Base-by-base conservation (phyloP, 768 basidiomycete genomes). In the Lyophyllum atratum region DNA sequence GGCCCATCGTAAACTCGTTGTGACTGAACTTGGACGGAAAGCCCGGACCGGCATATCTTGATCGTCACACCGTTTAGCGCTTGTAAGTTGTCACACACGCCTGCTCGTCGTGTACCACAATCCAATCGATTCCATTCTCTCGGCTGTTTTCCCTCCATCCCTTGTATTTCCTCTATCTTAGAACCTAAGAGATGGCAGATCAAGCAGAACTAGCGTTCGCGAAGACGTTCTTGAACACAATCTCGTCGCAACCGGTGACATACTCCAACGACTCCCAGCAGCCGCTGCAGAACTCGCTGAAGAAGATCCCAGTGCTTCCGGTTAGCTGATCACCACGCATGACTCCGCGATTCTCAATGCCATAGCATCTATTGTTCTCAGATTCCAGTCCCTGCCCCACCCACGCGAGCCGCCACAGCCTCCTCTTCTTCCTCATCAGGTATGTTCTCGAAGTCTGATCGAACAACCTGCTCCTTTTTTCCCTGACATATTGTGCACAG, bases 231-330 rank as follows among this genome's bases (percentile, higher is more conserved):
- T 68, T 85, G 54, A 85, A 84, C 59, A 85, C 83, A 12, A 67
- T 94, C 62, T 78, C 84, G 0, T 74, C 79, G 2, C 88, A 91
- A 69, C 87, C 88, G 24, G 78, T 93, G 55, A 77, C 75, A 3
- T 93, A 85, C 66, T 70, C 76, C 37, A 84, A 93, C 72, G 86
- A 92, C 72, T 92, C 90, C 71, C 88, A 89, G 70, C 86, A 90
- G 50, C 85, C 86, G 0, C 81, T 84, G 0, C 74, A 84, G 52
- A 77, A 85, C 58, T 83, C 82, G 12, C 79, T 92, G 54, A 90
- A 80, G 72, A 86, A 77, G 62, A 77, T 92, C n/a, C 84, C 88
- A 11, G 71, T 90, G 25, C 74, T 93, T 54, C 85, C 84, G 47
- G 91, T 90, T 56, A 62, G 84, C 21, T 49, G 37, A 39, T 48